These are phyloP conservation scores for Tolypocladium sp. DNA, from an alignment of 2,329 filamentous ascomycete genomes.

Conservation along the genomic window DNA sequence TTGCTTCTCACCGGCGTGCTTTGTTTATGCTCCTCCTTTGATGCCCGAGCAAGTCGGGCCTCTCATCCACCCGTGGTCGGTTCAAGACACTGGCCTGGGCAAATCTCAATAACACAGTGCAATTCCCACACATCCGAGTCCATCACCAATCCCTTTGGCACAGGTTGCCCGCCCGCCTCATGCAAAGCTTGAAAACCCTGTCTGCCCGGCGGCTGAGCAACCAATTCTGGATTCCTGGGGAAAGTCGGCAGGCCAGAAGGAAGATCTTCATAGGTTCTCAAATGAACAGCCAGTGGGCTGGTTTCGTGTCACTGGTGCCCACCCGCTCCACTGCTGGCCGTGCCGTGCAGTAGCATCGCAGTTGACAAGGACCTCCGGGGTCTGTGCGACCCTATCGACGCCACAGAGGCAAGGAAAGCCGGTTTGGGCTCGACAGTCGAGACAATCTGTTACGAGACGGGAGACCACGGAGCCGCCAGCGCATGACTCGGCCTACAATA, in stretches of 20 bases:
- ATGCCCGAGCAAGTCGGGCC: too few species aligned
- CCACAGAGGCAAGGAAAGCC: neutral
- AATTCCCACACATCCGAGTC: neutral
- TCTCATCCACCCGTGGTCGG: too few species aligned
- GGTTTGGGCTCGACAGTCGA: neutral
- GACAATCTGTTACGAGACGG: neutral
- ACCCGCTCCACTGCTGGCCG: neutral
- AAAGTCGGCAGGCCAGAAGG: neutral
- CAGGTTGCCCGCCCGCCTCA: neutral
- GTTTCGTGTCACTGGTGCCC: neutral
- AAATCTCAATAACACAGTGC: too few species aligned
- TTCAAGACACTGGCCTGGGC: too few species aligned
- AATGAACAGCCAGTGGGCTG: neutral
- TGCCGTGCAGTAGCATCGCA: neutral
- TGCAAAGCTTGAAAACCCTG: neutral
- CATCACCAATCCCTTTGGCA: too few species aligned
- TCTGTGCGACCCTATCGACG: neutral
- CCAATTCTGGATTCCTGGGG: neutral
- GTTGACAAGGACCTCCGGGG: neutral
- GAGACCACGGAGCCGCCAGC: neutral
- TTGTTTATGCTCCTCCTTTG: too few species aligned
- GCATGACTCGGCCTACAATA: neutral
- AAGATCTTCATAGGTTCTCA: neutral
- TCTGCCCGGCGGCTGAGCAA: neutral
- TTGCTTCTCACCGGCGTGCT: too few species aligned